Conservation (phyloP, 129 eudicot genomes). For the Erigeron canadensis region DNA sequence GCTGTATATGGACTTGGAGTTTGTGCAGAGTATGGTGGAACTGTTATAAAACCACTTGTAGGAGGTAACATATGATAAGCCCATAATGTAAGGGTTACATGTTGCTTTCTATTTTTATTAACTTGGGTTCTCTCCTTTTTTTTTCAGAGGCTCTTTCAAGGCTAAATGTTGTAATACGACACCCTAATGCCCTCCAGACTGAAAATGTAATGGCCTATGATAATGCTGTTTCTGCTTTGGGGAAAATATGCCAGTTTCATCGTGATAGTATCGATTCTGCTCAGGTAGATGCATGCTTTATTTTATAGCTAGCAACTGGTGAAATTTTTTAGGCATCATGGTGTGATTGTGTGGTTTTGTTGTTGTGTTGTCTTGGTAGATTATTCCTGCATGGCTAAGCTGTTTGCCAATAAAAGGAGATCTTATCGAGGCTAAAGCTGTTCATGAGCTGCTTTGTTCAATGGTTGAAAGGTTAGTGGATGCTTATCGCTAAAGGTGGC, state of each 20-base stretch:
- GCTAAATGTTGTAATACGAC: slow-evolving; percentile 79
- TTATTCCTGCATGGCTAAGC: slow-evolving; percentile 94
- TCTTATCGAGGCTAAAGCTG: slow-evolving; percentile 94
- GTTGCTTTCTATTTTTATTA: background rate
- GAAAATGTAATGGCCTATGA: slow-evolving; percentile 96
- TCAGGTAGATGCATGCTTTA: slow-evolving; percentile 52
- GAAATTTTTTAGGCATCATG: background rate
- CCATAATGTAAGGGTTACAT: background rate
- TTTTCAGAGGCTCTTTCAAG: slow-evolving; percentile 96
- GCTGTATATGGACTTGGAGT: slow-evolving; percentile 99
- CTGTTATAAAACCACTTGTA: slow-evolving; percentile 85
- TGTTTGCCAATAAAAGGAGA: slow-evolving; percentile 97
- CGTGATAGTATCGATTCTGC: slow-evolving; percentile 90
- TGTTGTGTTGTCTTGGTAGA: slow-evolving; percentile 45
- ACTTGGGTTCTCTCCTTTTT: slow-evolving; percentile 4
- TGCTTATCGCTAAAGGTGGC: background rate
- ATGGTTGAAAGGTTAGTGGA: slow-evolving; percentile 84
- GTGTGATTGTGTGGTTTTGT: background rate
- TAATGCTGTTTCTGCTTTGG: slow-evolving; percentile 96
- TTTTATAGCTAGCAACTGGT: background rate
- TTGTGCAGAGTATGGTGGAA: slow-evolving; percentile 96
- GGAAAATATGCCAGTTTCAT: slow-evolving; percentile 93
- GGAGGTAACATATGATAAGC: slow-evolving; percentile 63
- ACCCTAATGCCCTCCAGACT: slow-evolving; percentile 73
- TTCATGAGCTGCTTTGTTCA: slow-evolving; percentile 97